Percentiles rank a stretch among this genome's conserved stretches.
Evolutionary conservation across 345 rosid genomes (phyloP).

Genomic region (Atalantia buxifolia): DNA sequence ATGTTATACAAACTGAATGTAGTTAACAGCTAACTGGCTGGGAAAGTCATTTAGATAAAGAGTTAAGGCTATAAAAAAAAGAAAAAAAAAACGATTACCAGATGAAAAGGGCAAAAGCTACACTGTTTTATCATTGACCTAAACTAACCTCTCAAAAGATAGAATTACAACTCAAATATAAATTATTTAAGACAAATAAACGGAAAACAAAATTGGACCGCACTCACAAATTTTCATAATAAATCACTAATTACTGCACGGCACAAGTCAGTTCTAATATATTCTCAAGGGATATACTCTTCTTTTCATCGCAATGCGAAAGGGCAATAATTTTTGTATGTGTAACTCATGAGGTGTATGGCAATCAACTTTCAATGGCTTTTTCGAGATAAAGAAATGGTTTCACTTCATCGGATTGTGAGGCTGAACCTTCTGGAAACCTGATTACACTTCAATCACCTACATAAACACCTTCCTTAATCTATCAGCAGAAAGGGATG

Average conservation of each 20-base stretch:
- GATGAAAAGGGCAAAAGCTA: not conserved
- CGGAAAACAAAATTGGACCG: conserved; percentile 39
- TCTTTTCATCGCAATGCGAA: not conserved
- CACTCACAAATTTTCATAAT: conserved; percentile 16
- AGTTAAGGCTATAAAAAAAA: not conserved
- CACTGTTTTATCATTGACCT: not conserved
- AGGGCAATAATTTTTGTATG: not conserved
- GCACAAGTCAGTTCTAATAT: not conserved
- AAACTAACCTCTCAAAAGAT: not conserved
- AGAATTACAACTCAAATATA: not conserved
- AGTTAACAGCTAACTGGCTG: not conserved
- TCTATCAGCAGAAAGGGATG: conserved; percentile 70
- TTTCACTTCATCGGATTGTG: not conserved
- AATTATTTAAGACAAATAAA: not conserved
- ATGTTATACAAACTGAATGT: no score
- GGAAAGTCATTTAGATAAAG: not conserved
- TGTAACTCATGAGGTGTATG: not conserved
- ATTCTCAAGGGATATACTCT: conserved; percentile 5
- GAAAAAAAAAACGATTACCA: not conserved
- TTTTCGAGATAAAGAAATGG: not conserved
- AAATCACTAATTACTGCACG: not conserved
- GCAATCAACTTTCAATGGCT: not conserved
- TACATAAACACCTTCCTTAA: conserved; percentile 57
- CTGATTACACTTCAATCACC: not conserved
- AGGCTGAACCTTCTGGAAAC: not conserved